Conservation (phyloP, 2,329 filamentous ascomycete genomes). For the Cercospora canescens region DNA sequence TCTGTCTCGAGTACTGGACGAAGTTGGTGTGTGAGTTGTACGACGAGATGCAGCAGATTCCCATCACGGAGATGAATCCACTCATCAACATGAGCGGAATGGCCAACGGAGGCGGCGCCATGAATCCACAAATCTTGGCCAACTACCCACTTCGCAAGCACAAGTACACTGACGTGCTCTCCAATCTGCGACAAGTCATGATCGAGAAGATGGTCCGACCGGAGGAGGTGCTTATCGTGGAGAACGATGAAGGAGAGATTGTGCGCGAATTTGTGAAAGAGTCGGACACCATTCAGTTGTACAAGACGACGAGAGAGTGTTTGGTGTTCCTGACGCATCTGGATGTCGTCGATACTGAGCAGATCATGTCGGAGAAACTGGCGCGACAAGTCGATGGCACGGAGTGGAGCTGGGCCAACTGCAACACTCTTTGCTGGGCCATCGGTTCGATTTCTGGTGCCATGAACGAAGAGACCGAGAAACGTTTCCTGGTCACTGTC, state of each 20-base stretch:
- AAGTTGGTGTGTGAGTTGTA: slow-evolving; percentile 97
- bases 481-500: slow-evolving; percentile 95
- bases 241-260: slow-evolving; percentile 98
- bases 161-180: slow-evolving; percentile 93
- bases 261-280: slow-evolving; percentile 99
- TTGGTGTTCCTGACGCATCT: slow-evolving; percentile 96
- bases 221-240: slow-evolving; percentile 97
- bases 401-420: slow-evolving; percentile 99
- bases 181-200: slow-evolving; percentile 95
- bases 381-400: slow-evolving; percentile 89
- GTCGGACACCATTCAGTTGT: slow-evolving; percentile 96
- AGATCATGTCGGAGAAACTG: slow-evolving; percentile 99
- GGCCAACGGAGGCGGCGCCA: slow-evolving; percentile 75
- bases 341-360: slow-evolving; percentile 95
- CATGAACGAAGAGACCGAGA: slow-evolving; percentile 99
- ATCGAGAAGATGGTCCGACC: slow-evolving; percentile 99
- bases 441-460: slow-evolving; percentile 98
- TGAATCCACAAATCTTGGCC: slow-evolving; percentile 78
- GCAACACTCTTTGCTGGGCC: slow-evolving; percentile 99
- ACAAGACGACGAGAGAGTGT: slow-evolving; percentile 98
- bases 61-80: slow-evolving; percentile 89
- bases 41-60: slow-evolving; percentile 97
- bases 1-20: slow-evolving; percentile 98
- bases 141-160: slow-evolving; percentile 96
- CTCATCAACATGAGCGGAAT: slow-evolving; percentile 77